phyloP scores from a whole-genome alignment of 768 basidiomycete genomes.

The Suillus subalutaceus region DNA sequence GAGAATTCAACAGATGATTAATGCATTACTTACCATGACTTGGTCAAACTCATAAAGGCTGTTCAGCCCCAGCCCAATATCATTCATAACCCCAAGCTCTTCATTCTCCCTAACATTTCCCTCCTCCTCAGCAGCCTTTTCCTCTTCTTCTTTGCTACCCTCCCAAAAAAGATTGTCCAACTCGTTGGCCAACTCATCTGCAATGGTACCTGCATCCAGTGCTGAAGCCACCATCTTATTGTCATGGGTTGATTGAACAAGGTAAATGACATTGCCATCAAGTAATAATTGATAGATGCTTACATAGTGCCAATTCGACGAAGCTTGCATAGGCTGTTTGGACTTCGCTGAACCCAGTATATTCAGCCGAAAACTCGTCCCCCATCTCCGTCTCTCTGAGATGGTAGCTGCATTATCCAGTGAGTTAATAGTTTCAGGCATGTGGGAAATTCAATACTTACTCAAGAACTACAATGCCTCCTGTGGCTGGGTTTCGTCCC shows the following conservation, averaged over 20 bases:
- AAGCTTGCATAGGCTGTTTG: neutral
- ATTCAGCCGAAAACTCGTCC: neutral
- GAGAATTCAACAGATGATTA: too few species aligned
- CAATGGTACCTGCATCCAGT: neutral
- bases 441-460: neutral
- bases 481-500: constrained; percentile 7
- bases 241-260: neutral
- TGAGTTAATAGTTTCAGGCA: too few species aligned
- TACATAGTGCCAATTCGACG: neutral
- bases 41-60: neutral
- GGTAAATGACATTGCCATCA: neutral
- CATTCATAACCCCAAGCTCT: neutral
- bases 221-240: neutral
- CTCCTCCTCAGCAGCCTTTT: neutral
- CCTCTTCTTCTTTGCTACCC: neutral
- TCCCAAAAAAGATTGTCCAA: neutral
- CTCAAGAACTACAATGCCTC: neutral
- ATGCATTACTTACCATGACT: too few species aligned
- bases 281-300: neutral
- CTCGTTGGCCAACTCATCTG: neutral
- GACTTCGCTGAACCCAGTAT: neutral
- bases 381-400: neutral
- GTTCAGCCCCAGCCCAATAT: neutral
- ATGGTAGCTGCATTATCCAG: neutral
- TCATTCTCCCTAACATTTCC: too few species aligned